phyloP scores from a whole-genome alignment of 2,329 filamentous ascomycete genomes.

The Aspergillus luchuensis region DNA sequence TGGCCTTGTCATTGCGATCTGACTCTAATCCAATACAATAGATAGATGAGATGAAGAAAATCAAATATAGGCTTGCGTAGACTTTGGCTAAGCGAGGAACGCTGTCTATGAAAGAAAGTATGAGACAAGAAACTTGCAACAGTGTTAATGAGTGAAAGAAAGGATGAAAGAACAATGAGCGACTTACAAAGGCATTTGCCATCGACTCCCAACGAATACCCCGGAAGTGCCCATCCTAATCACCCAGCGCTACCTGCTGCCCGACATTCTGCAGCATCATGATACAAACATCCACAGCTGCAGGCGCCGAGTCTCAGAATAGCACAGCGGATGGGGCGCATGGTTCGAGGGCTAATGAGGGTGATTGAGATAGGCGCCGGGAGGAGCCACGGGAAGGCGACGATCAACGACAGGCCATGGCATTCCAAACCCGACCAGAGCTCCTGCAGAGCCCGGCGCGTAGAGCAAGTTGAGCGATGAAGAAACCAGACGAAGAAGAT shows the following conservation, averaged over 20 bases:
- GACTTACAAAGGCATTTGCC: neutral
- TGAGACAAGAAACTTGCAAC: slow-evolving; percentile 6
- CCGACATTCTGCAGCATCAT: slow-evolving; percentile 18
- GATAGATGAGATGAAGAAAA: neutral
- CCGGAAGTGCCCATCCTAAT: neutral
- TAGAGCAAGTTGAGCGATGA: slow-evolving; percentile 4
- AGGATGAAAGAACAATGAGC: slow-evolving; percentile 5
- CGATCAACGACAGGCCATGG: neutral
- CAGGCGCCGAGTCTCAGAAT: slow-evolving; percentile 37
- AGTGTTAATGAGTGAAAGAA: neutral
- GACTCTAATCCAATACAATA: neutral
- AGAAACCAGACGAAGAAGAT: neutral
- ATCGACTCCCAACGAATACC: neutral
- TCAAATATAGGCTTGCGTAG: neutral
- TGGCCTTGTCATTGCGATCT: slow-evolving; percentile 22
- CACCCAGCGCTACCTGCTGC: slow-evolving; percentile 16
- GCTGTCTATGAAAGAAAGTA: neutral
- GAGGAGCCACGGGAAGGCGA: neutral
- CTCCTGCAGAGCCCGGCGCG: slow-evolving; percentile 12
- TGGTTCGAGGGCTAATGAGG: slow-evolving; percentile 24
- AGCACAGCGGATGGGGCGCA: slow-evolving; percentile 28
- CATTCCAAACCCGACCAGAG: neutral
- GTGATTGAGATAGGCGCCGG: slow-evolving; percentile 14
- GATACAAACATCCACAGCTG: slow-evolving; percentile 25
- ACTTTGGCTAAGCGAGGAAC: neutral